Evolutionary conservation across 148 eudicot species (phyloP).

Genomic region (Oxyria digyna): DNA sequence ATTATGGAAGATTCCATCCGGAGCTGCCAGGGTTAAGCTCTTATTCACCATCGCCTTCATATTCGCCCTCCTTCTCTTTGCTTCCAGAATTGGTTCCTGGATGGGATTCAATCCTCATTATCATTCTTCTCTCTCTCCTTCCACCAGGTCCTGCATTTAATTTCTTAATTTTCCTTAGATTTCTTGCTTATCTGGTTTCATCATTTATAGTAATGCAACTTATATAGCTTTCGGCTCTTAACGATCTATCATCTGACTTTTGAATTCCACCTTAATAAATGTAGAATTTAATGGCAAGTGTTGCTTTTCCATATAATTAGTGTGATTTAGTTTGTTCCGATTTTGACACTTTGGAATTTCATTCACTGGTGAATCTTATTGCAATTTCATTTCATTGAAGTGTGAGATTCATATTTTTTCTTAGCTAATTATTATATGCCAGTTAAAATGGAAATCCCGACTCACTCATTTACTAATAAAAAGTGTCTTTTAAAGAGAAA

Average conservation of each 20-base stretch:
- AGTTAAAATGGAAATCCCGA: neutral
- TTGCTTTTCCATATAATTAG: neutral
- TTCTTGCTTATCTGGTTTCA: neutral
- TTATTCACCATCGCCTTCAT: constrained; percentile 16
- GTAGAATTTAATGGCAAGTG: neutral
- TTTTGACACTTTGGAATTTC: neutral
- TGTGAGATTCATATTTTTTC: neutral
- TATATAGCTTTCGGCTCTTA: neutral
- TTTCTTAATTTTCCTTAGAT: neutral
- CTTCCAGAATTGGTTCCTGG: constrained; percentile 21
- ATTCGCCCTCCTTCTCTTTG: constrained; percentile 18
- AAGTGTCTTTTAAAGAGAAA: neutral
- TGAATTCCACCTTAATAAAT: neutral
- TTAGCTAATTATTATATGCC: neutral
- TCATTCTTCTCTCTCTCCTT: constrained; percentile 28
- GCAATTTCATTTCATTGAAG: neutral
- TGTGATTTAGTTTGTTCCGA: neutral
- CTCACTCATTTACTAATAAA: neutral
- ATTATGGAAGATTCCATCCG: constrained; percentile 15
- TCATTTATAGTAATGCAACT: neutral
- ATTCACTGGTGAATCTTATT: neutral
- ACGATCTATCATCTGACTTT: neutral
- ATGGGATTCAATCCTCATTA: constrained; percentile 39
- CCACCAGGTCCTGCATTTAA: constrained; percentile 4
- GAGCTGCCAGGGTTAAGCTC: constrained; percentile 26